Conservation (phyloP, 2,329 filamentous ascomycete species). For the Monosporascus sp. region DNA sequence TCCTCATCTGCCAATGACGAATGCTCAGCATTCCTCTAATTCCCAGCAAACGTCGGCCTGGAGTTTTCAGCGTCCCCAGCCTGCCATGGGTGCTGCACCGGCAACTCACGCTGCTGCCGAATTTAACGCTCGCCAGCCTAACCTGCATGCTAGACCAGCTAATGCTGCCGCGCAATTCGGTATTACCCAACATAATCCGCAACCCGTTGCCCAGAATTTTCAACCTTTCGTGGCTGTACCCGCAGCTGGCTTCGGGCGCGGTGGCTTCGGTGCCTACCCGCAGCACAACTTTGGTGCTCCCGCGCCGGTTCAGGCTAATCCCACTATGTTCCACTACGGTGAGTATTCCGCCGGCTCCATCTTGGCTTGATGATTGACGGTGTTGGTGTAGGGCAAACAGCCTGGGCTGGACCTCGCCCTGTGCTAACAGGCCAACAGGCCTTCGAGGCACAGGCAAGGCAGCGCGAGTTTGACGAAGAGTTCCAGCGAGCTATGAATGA, state of each 20-base stretch:
- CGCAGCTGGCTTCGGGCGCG: not conserved
- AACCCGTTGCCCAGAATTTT: too few species aligned
- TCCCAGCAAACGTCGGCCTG: too few species aligned
- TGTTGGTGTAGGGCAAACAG: not conserved
- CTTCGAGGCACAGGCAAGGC: not conserved
- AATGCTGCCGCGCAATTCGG: too few species aligned
- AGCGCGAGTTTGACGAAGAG: conserved; percentile 6
- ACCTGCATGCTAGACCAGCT: too few species aligned
- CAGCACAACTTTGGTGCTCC: not conserved
- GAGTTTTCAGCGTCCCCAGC: not conserved
- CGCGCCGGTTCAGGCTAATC: not conserved
- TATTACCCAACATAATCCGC: too few species aligned
- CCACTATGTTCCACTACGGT: not conserved
- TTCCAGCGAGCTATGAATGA: conserved; percentile 15
- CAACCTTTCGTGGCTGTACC: too few species aligned
- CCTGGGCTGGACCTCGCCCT: not conserved
- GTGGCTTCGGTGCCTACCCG: not conserved
- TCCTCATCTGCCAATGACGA: not conserved
- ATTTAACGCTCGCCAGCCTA: too few species aligned
- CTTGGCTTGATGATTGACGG: not conserved
- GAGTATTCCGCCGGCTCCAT: not conserved
- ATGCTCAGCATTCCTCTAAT: not conserved
- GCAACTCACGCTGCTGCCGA: not conserved
- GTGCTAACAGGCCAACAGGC: not conserved
- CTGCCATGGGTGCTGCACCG: not conserved